These are phyloP conservation scores for Leccinum obscurum DNA, from an alignment of 768 basidiomycete genomes.

Conservation along the genomic window DNA sequence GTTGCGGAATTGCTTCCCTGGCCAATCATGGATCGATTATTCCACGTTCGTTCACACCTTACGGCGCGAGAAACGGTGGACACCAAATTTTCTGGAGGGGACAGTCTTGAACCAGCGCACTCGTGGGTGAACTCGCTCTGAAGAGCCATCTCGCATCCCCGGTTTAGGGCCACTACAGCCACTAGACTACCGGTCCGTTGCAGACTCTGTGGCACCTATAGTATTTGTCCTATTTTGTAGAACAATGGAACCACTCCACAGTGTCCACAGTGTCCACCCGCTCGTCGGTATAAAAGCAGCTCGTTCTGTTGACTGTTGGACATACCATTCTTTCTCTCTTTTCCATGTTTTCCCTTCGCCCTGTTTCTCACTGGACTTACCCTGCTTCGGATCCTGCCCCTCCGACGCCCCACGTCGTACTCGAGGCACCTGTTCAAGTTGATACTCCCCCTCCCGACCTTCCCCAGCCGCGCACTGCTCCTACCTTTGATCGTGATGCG, in stretches of 20 bases:
- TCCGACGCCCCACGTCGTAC: slow-evolving; percentile 11
- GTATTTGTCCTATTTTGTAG: neutral
- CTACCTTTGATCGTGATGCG: neutral
- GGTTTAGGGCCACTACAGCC: slow-evolving; percentile 81
- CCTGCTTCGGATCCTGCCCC: slow-evolving; percentile 1
- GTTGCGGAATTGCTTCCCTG: slow-evolving; percentile 95
- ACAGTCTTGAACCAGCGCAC: slow-evolving; percentile 94
- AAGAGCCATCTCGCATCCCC: slow-evolving; percentile 73
- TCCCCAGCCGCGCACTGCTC: neutral
- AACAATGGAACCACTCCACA: slow-evolving; percentile 5
- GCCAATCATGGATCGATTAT: slow-evolving; percentile 83
- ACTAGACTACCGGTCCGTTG: slow-evolving; percentile 49
- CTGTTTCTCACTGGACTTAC: neutral
- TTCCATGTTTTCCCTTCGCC: neutral
- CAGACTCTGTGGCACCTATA: no score
- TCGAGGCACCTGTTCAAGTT: neutral
- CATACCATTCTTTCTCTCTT: neutral
- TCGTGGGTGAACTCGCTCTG: slow-evolving; percentile 59
- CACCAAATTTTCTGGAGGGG: slow-evolving; percentile 96
- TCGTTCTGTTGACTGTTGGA: neutral
- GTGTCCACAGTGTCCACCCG: no score
- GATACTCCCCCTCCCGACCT: slow-evolving; percentile 14
- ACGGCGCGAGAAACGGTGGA: slow-evolving; percentile 62
- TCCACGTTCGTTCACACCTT: slow-evolving; percentile 71
- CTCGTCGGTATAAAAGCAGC: slow-evolving; percentile 13